Evolutionary conservation across 805 yeast genomes (phyloP).

Genomic region (Nakazawaea anatomiae): DNA sequence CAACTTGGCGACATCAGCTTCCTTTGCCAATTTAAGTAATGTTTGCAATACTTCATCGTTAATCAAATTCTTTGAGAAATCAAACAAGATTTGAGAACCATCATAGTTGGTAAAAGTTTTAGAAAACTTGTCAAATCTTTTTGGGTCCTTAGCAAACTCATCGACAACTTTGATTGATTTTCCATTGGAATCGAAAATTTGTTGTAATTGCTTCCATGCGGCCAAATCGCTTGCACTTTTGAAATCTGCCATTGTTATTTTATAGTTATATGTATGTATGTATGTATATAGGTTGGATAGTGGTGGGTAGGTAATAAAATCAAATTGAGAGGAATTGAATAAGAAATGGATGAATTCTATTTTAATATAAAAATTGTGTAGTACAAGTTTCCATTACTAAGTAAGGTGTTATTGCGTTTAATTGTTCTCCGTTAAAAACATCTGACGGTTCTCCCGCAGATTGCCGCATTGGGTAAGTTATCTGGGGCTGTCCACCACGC

Average conservation of each 20-base stretch:
- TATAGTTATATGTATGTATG: not conserved
- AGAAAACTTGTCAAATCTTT: conserved; percentile 72
- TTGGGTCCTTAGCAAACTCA: conserved; percentile 69
- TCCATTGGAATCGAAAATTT: conserved; percentile 63
- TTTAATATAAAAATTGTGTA: not conserved
- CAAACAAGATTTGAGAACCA: conserved; percentile 85
- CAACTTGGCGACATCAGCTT: conserved; percentile 80
- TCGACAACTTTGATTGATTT: conserved; percentile 67
- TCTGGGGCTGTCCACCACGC: not conserved
- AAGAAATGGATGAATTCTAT: not conserved
- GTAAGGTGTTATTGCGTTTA: no score
- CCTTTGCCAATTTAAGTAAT: conserved; percentile 77
- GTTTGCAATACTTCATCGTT: conserved; percentile 72
- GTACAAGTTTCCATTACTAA: no score
- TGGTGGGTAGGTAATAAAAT: no score
- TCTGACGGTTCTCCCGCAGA: not conserved
- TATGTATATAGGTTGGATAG: not conserved
- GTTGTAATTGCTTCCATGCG: conserved; percentile 78
- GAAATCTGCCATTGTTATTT: conserved; percentile 33
- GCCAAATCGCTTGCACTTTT: conserved; percentile 67
- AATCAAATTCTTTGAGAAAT: conserved; percentile 90
- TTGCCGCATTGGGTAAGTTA: not conserved
- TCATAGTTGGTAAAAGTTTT: conserved; percentile 79
- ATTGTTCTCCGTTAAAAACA: not conserved
- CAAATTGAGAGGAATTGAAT: not conserved